Evolutionary conservation across 495 filamentous ascomycete species (phyloP), one percentile per base, ranked within the genome.

Genomic region (Penicillium desertorum): DNA sequence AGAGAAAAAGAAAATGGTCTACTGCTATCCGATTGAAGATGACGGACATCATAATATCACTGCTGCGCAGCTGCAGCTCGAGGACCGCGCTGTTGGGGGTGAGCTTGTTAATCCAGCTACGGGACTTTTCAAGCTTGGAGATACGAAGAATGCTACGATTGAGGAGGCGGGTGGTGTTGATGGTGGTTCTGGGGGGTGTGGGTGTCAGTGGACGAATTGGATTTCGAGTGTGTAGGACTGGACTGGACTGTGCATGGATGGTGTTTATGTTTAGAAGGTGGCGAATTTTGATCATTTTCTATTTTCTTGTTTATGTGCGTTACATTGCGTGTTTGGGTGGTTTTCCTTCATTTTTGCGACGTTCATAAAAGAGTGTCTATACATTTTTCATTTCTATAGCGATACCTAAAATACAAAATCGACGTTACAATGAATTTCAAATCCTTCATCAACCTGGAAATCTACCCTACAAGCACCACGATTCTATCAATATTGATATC

Each of bases 181-280:
- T 76, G 86, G 87, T 1, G 88, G 89, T 9, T 81, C 73, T 3
- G 88, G 90, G 8, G 90, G 89, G 0, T 95, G 91, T 73, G 71
- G 61, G 55, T 95, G 90, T 63, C 72, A 81, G 65, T 95, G 88
- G 83, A 76, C 76, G 61, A 94, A 94, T 66, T 95, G 71, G 71
- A 61, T 72, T 41, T 57, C 56, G 20, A 57, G 39, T 10, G 12
- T 17, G 9, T 55, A 47, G 22, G 4, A 30, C 19, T 27, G 1
- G 32, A 30, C 9, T 23, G 32, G 23, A 23, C 27, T 29, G 19
- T 10, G 45, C 45, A 47, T 27, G 20, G 34, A 12, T 41, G 48
- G 48, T 25, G 30, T 47, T 47, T 9, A 30, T 29, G 17, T 17
- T 17, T 47, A 30, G 9, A 30, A 12, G 16, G 8, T 29, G 22